phyloP scores from a whole-genome alignment of 208 protist species.

The Leishmania tarentolae region DNA sequence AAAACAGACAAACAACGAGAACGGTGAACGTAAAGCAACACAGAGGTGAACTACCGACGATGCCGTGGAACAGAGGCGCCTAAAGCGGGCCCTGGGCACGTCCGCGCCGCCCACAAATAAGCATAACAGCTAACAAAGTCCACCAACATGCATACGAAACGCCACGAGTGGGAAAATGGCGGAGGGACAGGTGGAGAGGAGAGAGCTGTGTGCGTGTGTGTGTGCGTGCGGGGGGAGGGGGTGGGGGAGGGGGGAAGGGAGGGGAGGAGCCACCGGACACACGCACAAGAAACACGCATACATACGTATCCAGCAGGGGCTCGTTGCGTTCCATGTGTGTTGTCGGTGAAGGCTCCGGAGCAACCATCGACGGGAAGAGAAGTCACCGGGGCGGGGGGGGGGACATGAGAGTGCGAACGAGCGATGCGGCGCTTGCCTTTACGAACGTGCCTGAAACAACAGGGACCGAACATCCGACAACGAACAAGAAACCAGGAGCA shows the following conservation, averaged over 20 bases:
- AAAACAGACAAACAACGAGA: not conserved
- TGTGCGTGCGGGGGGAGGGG: not conserved
- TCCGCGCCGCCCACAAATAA: too few species aligned
- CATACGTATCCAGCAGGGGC: not conserved
- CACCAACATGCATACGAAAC: not conserved
- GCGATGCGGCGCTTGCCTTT: not conserved
- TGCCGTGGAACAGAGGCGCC: not conserved
- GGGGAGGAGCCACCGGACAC: not conserved
- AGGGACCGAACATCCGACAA: not conserved
- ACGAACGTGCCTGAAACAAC: not conserved
- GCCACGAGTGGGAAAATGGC: not conserved
- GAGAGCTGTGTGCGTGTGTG: not conserved
- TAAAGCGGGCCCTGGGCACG: too few species aligned
- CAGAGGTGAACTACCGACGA: not conserved
- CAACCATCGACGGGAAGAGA: not conserved
- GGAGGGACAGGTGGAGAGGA: not conserved
- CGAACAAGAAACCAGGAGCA: not conserved
- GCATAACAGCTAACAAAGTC: not conserved
- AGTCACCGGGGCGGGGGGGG: not conserved
- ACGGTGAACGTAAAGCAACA: too few species aligned
- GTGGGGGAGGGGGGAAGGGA: not conserved
- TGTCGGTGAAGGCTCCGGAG: not conserved
- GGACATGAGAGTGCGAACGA: not conserved
- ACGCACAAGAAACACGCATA: not conserved
- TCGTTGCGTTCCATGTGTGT: not conserved